Evolutionary conservation across 129 eudicot genomes (phyloP), one percentile per base, ranked within the genome.

Genomic region (Chrysanthemum makinoi): DNA sequence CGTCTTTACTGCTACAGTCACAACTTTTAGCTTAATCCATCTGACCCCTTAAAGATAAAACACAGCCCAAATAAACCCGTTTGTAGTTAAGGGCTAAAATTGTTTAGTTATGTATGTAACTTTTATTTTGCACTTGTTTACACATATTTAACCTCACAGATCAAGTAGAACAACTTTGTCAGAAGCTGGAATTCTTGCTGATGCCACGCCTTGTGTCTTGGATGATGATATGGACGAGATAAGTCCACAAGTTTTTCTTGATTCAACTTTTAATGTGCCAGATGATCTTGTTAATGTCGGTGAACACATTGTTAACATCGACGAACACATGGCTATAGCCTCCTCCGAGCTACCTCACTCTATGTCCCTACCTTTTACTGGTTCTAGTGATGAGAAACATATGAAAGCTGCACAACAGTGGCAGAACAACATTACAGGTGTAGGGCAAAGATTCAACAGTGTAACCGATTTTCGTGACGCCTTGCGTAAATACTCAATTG

Each of bases 81-180:
- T 39, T 6, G 46, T 39, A 39, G 46, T 39, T 39, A 6, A 39
- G 46, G 46, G 46, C 10, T 39, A 7, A 8, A 6, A 39, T 39
- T 39, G 46, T 8, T 18, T 13, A 20, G 7, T 13, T 19, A n/a
- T 75, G 64, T 10, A 26, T 33, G 15, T 60, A 17, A 51, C 26
- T 59, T 49, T 48, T 22, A 4, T 75, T 39, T 19, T 50, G 6
- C 20, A 24, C 47, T 70, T 46, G 13, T 16, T 74, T 50, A 65
- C 24, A 47, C 44, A 28, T 44, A 48, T 79, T 79, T 80, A 72
- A 53, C 72, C 58, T 78, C 81, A 83, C 93, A 89, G 99, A 88
- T 89, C 99, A 48, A 94, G 99, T 77, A 87, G 97, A 82, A 94
- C 99, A 47, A 89, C 97, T 24, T 74, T 94, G 68, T 89, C 99